A percentile compares a stretch with the other conserved stretches of the same genome.
Evolutionary conservation across 441 rosid species (phyloP).

Genomic region (Aquilaria agallochum): DNA sequence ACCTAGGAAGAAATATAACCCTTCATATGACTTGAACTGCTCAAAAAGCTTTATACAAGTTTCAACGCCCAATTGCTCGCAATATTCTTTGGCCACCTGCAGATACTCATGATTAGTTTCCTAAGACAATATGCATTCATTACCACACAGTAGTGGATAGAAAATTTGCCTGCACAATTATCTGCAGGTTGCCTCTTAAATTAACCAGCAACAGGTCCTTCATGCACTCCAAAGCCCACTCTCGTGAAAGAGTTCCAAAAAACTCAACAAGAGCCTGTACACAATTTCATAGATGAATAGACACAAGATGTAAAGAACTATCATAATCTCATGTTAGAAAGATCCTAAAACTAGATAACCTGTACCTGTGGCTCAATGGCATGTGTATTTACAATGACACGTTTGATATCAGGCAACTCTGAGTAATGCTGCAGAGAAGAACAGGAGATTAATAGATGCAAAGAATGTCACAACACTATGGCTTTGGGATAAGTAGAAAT

Average conservation of each 20-base stretch:
- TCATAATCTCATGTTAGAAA: not conserved
- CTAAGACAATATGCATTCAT: not conserved
- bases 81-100: slow-evolving; percentile 71
- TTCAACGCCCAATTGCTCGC: slow-evolving; percentile 77
- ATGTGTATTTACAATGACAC: slow-evolving; percentile 97
- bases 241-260: slow-evolving; percentile 92
- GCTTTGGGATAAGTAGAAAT: not conserved
- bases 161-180: slow-evolving; percentile 73
- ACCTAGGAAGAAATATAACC: slow-evolving; percentile 67
- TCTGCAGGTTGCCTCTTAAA: slow-evolving; percentile 85
- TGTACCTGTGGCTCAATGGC: slow-evolving; percentile 97
- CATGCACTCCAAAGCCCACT: slow-evolving; percentile 99
- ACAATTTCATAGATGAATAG: slow-evolving; percentile 10
- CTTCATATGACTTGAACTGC: slow-evolving; percentile 76
- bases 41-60: slow-evolving; percentile 70
- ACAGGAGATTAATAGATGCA: not conserved
- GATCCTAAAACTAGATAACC: slow-evolving; percentile 2
- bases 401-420: slow-evolving; percentile 93
- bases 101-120: not conserved
- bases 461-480: not conserved
- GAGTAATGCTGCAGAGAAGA: slow-evolving; percentile 76
- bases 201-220: slow-evolving; percentile 88
- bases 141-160: slow-evolving; percentile 1
- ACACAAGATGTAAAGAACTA: not conserved
- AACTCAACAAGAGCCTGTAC: slow-evolving; percentile 92